Evolutionary conservation across 371 early-diverging fungal genomes (phyloP), one percentile per base, ranked within the genome.

Genomic region (Actinomortierella ambigua): DNA sequence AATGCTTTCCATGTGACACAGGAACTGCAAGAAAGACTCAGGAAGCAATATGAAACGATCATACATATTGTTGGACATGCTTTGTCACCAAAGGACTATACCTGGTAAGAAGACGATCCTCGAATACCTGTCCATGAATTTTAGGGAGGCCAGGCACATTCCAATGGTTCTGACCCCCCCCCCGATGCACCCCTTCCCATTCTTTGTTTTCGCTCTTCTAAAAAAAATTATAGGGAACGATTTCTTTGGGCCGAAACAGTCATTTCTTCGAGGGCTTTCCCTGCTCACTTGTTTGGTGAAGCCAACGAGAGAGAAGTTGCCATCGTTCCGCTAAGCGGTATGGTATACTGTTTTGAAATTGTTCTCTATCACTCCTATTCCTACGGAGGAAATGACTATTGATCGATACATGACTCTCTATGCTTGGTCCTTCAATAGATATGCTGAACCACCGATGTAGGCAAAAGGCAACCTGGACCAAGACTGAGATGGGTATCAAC

Each of bases 161-260:
- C n/a, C n/a, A n/a, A n/a, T n/a, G n/a, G n/a, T n/a, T n/a, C n/a
- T n/a, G n/a, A n/a, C n/a, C n/a, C n/a, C n/a, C n/a, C n/a, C n/a
- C n/a, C n/a, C n/a, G n/a, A n/a, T n/a, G n/a, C n/a, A n/a, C n/a
- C n/a, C n/a, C n/a, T n/a, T n/a, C n/a, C n/a, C n/a, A n/a, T n/a
- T n/a, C n/a, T n/a, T n/a, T n/a, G n/a, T n/a, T n/a, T n/a, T n/a
- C n/a, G 6, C 52, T 55, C 43, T 49, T 68, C 26, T 55, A 55
- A n/a, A 48, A 54, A 29, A n/a, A 48, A 22, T 51, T 40, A 83
- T 81, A 81, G n/a, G n/a, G 84, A 84, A 6, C 73, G 73, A 9
- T 90, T 82, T 51, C 49, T 87, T 7, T 90, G 89, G 88, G 82
- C 82, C 17, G 81, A 82, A 58, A 76, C 77, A 13, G 81, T 85